These are phyloP conservation scores for Entophlyctis luteolus DNA, from an alignment of 192 early-diverging fungal species.

Conservation along the genomic window DNA sequence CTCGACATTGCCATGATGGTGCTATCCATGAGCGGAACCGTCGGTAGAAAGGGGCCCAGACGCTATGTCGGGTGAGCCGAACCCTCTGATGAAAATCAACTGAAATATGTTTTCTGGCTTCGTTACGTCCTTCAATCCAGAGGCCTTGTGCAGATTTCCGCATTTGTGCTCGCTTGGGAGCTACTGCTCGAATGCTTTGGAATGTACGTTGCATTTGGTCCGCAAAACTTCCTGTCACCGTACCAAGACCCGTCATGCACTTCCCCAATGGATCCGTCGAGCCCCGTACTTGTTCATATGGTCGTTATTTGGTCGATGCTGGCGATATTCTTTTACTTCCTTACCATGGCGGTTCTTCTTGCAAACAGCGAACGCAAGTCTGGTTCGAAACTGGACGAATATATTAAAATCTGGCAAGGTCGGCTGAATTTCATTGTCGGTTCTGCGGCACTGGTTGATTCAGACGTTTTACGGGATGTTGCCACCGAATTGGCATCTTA, in stretches of 20 bases:
- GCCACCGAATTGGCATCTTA: constrained; percentile 30
- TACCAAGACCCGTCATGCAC: not conserved
- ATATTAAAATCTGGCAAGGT: constrained; percentile 30
- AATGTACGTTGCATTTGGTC: constrained; percentile 23
- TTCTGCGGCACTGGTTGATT: constrained; percentile 19
- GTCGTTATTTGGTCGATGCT: constrained; percentile 34
- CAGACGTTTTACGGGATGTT: constrained; percentile 33
- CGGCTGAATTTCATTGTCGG: constrained; percentile 30
- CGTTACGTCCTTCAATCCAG: not conserved
- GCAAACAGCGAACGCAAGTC: constrained; percentile 3
- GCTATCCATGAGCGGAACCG: constrained; percentile 34
- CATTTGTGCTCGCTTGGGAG: constrained; percentile 2
- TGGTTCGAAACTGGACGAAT: constrained; percentile 7
- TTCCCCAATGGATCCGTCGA: not conserved
- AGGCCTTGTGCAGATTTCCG: constrained; percentile 7
- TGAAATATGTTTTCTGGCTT: not conserved
- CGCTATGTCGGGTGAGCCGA: constrained; percentile 15
- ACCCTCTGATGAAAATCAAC: not conserved
- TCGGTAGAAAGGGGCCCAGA: constrained; percentile 25
- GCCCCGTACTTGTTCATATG: constrained; percentile 24
- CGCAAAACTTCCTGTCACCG: not conserved
- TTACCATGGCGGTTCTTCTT: constrained; percentile 13
- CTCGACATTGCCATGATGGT: constrained; percentile 16
- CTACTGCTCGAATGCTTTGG: constrained; percentile 28
- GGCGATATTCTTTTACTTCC: constrained; percentile 16